Evolutionary conservation across 352 stramenopile genomes (phyloP), one percentile per base, ranked within the genome.

Genomic region (Pythium apleroticum): DNA sequence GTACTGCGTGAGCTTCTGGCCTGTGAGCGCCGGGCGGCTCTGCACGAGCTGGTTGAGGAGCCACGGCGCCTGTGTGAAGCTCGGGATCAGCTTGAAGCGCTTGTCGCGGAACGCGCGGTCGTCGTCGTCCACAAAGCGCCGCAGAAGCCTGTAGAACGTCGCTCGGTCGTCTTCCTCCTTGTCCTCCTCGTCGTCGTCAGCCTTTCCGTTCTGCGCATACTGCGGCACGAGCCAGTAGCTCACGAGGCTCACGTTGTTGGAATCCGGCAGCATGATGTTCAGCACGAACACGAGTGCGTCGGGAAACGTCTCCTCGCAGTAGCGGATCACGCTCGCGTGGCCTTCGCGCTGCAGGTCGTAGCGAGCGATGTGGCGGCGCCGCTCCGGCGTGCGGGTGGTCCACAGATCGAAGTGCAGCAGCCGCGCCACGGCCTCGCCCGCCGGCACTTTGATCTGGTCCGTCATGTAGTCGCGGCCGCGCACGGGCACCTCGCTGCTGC

Each of bases 31-130:
- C 0, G 90, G 90, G 35, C 93, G 89, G 53, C 85, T 93, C 35
- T 86, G 86, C 52, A 97, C 88, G 24, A 91, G 68, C 30, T 78
- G 69, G 54, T 90, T 86, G 33, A 97, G 75, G 46, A 97, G 73
- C 82, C 86, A 97, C 43, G 88, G 83, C 17, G 82, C 90, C 22
- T 95, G 85, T 19, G 86, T 73, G 37, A 97, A 77, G 60, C 81
- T 85, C n/a, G 90, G 90, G 53, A 97, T 92, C 28, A 97, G 69
- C 76, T 97, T 97, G 63, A 97, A 94, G 52, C 89, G 80, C n/a
- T 74, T 52, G 60, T 93, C 80, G 43, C 84, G 79, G 66, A 84
- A 94, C 12, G 63, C 66, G 46, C 81, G 71, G 49, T 76, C 70
- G 52, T 74, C 63, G 19, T 72, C 67, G 39, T 81, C 73, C 49